These are phyloP conservation scores for Metschnikowia corniflorae DNA, from an alignment of 805 yeast genomes.

Conservation along the genomic window DNA sequence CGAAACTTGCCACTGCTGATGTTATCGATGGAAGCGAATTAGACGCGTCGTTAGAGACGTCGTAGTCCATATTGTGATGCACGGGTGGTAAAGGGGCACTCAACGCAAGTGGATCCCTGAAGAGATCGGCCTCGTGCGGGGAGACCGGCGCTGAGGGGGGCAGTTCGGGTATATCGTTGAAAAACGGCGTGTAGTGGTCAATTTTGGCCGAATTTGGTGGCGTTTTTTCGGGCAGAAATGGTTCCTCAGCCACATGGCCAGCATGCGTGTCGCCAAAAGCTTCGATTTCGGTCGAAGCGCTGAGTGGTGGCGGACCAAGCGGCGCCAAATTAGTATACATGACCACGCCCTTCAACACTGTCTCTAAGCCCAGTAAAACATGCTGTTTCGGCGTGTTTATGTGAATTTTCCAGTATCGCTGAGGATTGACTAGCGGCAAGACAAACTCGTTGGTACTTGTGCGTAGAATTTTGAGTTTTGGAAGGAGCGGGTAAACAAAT, in stretches of 20 bases:
- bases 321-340: slow-evolving; percentile 39
- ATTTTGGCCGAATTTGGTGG: not conserved
- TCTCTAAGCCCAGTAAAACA: slow-evolving; percentile 27
- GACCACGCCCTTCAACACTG: slow-evolving; percentile 39
- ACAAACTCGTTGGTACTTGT: slow-evolving; percentile 48
- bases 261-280: slow-evolving; percentile 3
- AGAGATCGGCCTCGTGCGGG: slow-evolving; percentile 21
- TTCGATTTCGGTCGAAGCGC: not conserved
- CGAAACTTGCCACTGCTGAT: slow-evolving; percentile 30
- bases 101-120: not conserved
- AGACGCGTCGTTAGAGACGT: not conserved
- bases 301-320: not conserved
- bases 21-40: slow-evolving; percentile 8
- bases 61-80: not conserved
- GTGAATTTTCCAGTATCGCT: slow-evolving; percentile 64
- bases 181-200: slow-evolving; percentile 14
- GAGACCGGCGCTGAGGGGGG: slow-evolving; percentile 44
- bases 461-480: slow-evolving; percentile 56
- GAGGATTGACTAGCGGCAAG: slow-evolving; percentile 68
- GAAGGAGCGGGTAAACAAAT: slow-evolving; percentile 71
- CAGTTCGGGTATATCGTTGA: slow-evolving; percentile 37
- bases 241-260: slow-evolving; percentile 7
- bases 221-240: not conserved
- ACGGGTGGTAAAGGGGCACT: not conserved
- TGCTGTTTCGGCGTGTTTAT: slow-evolving; percentile 30